A percentile compares a stretch with the other conserved stretches of the same genome.
phyloP scores from a whole-genome alignment of 2,329 filamentous ascomycete species.

The Epichloe baconii region DNA sequence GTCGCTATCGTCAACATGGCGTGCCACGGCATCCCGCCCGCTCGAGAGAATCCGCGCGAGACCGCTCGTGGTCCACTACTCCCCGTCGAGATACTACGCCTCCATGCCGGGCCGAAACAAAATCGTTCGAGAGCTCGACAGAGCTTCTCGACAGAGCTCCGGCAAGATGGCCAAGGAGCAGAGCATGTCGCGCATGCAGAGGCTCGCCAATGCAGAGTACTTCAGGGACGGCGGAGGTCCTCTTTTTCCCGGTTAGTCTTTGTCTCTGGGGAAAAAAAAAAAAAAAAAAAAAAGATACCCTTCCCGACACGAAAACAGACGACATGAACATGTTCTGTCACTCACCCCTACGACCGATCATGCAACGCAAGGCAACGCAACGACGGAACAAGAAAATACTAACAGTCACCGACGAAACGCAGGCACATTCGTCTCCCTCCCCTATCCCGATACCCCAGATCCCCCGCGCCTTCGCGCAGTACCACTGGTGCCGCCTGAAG shows the following conservation, averaged over 20 bases:
- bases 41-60: conserved; percentile 11
- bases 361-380: too few relatives aligned
- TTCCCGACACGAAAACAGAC: too few relatives aligned
- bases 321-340: too few relatives aligned
- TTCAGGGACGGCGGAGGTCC: conserved; percentile 21
- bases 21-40: conserved; percentile 8
- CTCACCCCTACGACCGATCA: too few relatives aligned
- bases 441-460: conserved; percentile 20
- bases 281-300: too few relatives aligned
- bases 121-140: conserved; percentile 18
- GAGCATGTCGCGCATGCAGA: conserved; percentile 20
- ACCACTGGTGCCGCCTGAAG: conserved; percentile 25
- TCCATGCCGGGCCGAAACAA: conserved; percentile 13
- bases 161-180: conserved; percentile 15
- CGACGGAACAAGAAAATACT: not conserved
- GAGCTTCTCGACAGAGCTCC: conserved; percentile 10
- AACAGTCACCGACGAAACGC: not conserved
- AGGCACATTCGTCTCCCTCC: conserved; percentile 37
- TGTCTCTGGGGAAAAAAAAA: too few relatives aligned
- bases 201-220: conserved; percentile 18
- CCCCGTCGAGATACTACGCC: conserved; percentile 12
- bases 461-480: conserved; percentile 17
- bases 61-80: conserved; percentile 12
- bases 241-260: conserved; percentile 19
- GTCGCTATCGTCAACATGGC: conserved; percentile 10